phyloP scores from a whole-genome alignment of 2,329 filamentous ascomycete genomes.

The Diaporthe helianthi region DNA sequence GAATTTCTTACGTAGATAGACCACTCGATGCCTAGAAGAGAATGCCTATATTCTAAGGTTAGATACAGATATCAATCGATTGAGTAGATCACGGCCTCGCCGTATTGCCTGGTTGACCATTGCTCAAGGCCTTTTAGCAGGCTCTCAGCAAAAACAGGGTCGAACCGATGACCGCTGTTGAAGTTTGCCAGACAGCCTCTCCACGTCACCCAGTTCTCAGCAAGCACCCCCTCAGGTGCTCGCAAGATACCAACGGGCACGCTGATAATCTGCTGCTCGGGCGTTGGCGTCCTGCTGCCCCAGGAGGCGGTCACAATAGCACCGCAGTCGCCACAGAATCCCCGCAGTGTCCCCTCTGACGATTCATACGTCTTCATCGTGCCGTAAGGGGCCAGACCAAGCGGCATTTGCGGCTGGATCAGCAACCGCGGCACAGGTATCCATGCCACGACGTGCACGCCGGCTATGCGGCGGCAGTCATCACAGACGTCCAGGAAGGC shows the following conservation, averaged over 20 bases:
- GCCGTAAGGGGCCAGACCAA: constrained; percentile 47
- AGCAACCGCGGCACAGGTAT: constrained; percentile 48
- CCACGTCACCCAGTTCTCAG: constrained; percentile 56
- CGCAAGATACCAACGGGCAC: constrained; percentile 53
- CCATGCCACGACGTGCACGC: constrained; percentile 53
- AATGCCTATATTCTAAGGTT: too few relatives aligned
- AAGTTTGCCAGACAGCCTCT: constrained; percentile 44
- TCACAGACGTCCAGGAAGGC: constrained; percentile 51
- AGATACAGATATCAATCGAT: background rate
- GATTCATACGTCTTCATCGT: constrained; percentile 52
- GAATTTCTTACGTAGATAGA: accelerated
- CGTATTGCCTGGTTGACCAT: constrained; percentile 48
- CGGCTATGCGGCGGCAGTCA: constrained; percentile 53
- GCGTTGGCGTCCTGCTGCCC: constrained; percentile 40
- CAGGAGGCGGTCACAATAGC: constrained; percentile 51
- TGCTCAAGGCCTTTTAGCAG: constrained; percentile 47
- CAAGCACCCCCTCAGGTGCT: constrained; percentile 52
- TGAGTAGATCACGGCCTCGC: constrained; percentile 35
- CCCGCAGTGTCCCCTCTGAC: constrained; percentile 47
- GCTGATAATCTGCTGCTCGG: constrained; percentile 48
- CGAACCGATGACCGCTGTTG: constrained; percentile 47
- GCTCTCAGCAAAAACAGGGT: constrained; percentile 45
- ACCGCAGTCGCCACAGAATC: constrained; percentile 55
- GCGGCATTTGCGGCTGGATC: constrained; percentile 47
- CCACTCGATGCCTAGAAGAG: too few relatives aligned